Evolutionary conservation across 352 stramenopile genomes (phyloP), one percentile per base, ranked within the genome.

Genomic region (Phytophthora nicotianae): DNA sequence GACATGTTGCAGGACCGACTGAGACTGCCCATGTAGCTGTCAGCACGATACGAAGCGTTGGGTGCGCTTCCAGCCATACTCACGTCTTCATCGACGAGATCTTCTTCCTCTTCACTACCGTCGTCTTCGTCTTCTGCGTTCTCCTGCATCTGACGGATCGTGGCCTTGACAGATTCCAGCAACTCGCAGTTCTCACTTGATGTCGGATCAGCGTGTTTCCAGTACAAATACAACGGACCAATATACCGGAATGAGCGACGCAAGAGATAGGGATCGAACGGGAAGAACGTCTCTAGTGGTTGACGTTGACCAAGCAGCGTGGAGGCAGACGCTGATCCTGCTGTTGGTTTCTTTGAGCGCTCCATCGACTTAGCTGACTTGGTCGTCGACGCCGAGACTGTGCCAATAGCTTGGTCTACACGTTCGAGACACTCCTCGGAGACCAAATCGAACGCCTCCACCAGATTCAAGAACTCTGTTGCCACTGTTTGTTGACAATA

Each of bases 191-290:
- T 93, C 38, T 90, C 83, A 51, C 74, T 83, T 17, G 79, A 89
- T 4, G 76, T 91, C 40, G 86, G 86, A 43, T 95, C 86, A 20
- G 81, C 86, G 48, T 95, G 84, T 68, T 97, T 93, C 96, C 96
- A 99, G 72, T 98, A 96, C 50, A 96, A 72, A 68, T 98, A 99
- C 53, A 96, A 83, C 32, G 89, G 87, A 4, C 95, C 89, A 47
- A 99, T 93, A 65, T 91, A 98, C 21, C 73, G 78, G 68, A 98
- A 97, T 19, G 95, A 98, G 27, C 87, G 84, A 17, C 95, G 81
- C 24, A 99, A 69, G 33, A 99, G 74, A 62, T 98, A 98, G 7
- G 97, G 97, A 75, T 99, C 97, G 61, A 99, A 99, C 21, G 97
- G 97, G 58, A 99, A 99, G 63, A 98, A 99, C 5, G 84, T 93